Evolutionary conservation across 2,329 filamentous ascomycete species (phyloP), one percentile per base, ranked within the genome.

Genomic region (Macrophomina tecta): DNA sequence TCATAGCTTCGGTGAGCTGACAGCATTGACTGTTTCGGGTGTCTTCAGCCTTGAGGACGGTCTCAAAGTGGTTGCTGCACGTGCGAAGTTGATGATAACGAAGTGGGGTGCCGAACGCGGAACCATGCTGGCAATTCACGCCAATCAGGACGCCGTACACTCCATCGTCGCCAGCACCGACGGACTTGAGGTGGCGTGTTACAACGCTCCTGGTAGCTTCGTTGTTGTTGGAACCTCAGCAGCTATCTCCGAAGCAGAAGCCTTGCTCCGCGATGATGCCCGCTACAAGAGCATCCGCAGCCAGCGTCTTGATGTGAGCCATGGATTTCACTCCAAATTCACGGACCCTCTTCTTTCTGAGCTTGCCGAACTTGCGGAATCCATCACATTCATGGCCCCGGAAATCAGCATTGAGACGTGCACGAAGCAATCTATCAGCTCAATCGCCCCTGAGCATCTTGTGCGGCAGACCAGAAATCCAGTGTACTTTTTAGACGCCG

Each of bases 1-100:
- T 23, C 73, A 73, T 62, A 42, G 77, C 63, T 76, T 82, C 49
- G 80, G 80, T 5, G 72, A 82, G 64, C 66, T 81, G 0, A 77
- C 79, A 0, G 79, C 78, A 1, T 67, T 81, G 2, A 73, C 71
- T 14, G 69, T 81, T 0, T 73, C 77, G 3, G 78, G 78, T 0
- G 69, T 68, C 0, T 69, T 81, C 1, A 70, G 70, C 2, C 64
- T 81, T 0, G 7, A 69, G 2, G 77, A 81, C 52, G 69, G 69
- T 1, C 18, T 82, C 8, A 75, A 68, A 14, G 7, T 73, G 0
- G 56, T 74, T 30, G 69, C 70, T 1, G 70, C 63, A 0, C 71
- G 81, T 11, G 80, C 49, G 7, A 3, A 5, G 28, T 28, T 52
- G 1, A 52, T 52, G 49, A 28, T 28, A 1, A 30, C 49, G 9